phyloP scores from a whole-genome alignment of 345 rosid genomes.

The Boechera stricta region DNA sequence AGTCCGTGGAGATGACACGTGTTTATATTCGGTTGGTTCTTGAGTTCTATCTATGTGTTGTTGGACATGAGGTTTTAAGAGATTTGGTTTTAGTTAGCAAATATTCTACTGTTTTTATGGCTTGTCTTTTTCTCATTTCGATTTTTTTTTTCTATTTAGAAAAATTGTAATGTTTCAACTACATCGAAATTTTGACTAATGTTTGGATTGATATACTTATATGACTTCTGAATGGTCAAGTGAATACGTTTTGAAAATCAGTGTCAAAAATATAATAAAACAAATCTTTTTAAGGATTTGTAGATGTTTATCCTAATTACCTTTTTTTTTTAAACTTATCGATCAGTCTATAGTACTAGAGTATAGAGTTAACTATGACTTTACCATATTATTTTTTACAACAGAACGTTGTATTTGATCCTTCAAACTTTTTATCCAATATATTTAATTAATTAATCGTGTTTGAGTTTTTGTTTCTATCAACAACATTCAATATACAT shows the following conservation, averaged over 20 bases:
- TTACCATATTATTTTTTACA: not conserved
- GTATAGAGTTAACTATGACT: not conserved
- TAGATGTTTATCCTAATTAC: not conserved
- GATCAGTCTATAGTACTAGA: not conserved
- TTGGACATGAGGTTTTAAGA: slow-evolving; percentile 18
- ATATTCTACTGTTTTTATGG: slow-evolving; percentile 30
- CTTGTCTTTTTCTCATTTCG: slow-evolving; percentile 26
- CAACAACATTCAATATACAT: not conserved
- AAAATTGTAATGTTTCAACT: not conserved
- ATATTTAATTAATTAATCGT: not conserved
- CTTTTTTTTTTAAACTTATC: not conserved
- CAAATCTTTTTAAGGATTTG: not conserved
- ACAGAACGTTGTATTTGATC: not conserved
- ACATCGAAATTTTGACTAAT: not conserved
- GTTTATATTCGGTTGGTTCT: slow-evolving; percentile 49
- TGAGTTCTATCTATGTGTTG: slow-evolving; percentile 38
- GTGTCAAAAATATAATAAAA: not conserved
- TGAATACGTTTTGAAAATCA: not conserved
- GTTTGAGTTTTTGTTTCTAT: not conserved
- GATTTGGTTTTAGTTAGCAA: slow-evolving; percentile 24
- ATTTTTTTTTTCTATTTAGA: not conserved
- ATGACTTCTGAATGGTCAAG: slow-evolving; percentile 10
- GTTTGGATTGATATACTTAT: slow-evolving; percentile 10
- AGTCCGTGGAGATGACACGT: slow-evolving; percentile 49
- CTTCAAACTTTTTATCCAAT: not conserved